Evolutionary conservation across 2,329 filamentous ascomycete genomes (phyloP), one percentile per base, ranked within the genome.

Genomic region (Fusarium xylarioides): DNA sequence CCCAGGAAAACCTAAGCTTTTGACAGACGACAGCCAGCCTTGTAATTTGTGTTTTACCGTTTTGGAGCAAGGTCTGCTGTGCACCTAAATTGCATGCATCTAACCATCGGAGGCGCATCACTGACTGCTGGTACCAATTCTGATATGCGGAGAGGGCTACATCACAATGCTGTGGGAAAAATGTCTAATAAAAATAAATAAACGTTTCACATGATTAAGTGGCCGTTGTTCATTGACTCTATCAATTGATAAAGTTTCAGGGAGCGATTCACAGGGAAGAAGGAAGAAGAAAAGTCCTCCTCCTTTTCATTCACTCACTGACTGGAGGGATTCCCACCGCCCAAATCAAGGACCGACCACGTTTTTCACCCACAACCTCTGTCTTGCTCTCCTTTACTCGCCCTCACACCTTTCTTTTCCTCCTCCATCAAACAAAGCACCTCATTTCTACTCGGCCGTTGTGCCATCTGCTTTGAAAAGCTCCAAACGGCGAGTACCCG

Each of bases 311-410:
- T 38, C 50, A 52, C 32, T 52, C 66, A 49, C 30, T 19, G 49
- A 49, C 60, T 63, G 42, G 40, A 64, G 42, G 35, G 46, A 61
- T 55, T 67, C 62, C 71, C 63, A 74, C 71, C 71, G 63, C 71
- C 67, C 70, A 73, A 62, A 72, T 52, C 59, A 66, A 61, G 68
- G 64, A 72, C 62, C 66, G 68, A 72, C 70, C 70, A 74, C 71
- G 67, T 74, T 74, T 74, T 74, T 69, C 35, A 28, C 68, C 66
- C 71, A 74, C 67, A 67, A 68, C 63, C 57, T 68, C 55, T 71
- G 66, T 70, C 70, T 57, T 70, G 69, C 57, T 70, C 70, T 55
- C 68, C 68, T 73, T 64, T 64, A 65, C 58, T 71, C 71, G 60
- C 60, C 57, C 70, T 67, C 63, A 63, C 63, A 55, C 47, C 58